Conservation (phyloP, 495 filamentous ascomycete genomes). For the Neurospora sp. region DNA sequence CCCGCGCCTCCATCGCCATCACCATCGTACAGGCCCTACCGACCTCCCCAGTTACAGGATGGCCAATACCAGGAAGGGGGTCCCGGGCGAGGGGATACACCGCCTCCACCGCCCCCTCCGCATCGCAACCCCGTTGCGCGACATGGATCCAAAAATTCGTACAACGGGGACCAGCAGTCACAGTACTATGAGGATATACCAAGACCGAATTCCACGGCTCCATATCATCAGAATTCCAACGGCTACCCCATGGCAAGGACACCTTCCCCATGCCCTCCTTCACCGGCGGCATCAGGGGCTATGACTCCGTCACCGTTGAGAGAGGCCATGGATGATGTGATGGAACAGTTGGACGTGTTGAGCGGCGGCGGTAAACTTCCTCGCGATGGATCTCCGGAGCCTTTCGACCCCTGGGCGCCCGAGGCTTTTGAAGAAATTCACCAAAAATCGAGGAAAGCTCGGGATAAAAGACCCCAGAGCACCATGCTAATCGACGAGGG, state of each 20-base stretch:
- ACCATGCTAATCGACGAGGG: constrained; percentile 51
- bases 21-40: constrained; percentile 35
- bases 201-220: constrained; percentile 17
- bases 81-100: constrained; percentile 25
- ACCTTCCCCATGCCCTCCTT: constrained; percentile 49
- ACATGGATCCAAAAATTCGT: constrained; percentile 14
- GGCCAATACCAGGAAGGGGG: constrained; percentile 4
- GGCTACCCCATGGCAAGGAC: constrained; percentile 43
- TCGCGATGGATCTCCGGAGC: constrained; percentile 37
- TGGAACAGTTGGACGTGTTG: constrained; percentile 91
- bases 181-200: constrained; percentile 15
- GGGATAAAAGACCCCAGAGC: constrained; percentile 50
- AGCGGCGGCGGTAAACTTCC: constrained; percentile 43
- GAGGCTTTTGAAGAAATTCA: constrained; percentile 67
- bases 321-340: constrained; percentile 96
- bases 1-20: constrained; percentile 25
- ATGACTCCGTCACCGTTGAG: constrained; percentile 85
- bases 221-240: constrained; percentile 10
- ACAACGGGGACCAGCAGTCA: constrained; percentile 8
- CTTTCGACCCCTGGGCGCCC: constrained; percentile 79
- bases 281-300: constrained; percentile 47
- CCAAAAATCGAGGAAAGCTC: constrained; percentile 28
- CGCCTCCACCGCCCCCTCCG: constrained; percentile 45
- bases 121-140: constrained; percentile 31
- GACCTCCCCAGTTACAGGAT: constrained; percentile 19